These are phyloP conservation scores for Cladophialophora exuberans DNA, from an alignment of 2,329 filamentous ascomycete species.

Conservation along the genomic window DNA sequence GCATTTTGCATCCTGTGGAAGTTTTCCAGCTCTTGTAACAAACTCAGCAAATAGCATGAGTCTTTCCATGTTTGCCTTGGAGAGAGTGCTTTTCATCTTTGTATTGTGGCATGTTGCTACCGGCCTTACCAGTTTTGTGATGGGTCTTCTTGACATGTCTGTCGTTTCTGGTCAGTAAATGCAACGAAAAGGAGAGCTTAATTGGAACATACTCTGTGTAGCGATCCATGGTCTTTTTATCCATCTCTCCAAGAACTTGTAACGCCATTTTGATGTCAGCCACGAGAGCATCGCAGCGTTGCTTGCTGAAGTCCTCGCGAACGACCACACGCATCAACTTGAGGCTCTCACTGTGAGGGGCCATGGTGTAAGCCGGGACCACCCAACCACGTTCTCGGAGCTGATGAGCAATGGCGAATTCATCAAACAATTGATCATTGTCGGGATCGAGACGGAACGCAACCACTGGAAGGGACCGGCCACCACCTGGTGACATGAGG, in stretches of 20 bases:
- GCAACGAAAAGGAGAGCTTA: not conserved
- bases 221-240: slow-evolving; percentile 69
- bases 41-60: slow-evolving; percentile 78
- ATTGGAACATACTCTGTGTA: slow-evolving; percentile 62
- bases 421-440: slow-evolving; percentile 64
- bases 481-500: slow-evolving; percentile 81
- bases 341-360: slow-evolving; percentile 77
- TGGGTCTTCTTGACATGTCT: slow-evolving; percentile 60
- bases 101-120: slow-evolving; percentile 56
- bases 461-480: slow-evolving; percentile 82
- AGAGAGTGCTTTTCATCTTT: slow-evolving; percentile 81
- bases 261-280: slow-evolving; percentile 77
- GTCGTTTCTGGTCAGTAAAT: slow-evolving; percentile 11
- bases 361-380: slow-evolving; percentile 96
- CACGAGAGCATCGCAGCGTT: slow-evolving; percentile 77
- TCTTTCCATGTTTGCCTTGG: slow-evolving; percentile 81
- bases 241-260: slow-evolving; percentile 72
- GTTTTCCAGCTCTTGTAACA: not conserved
- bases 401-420: slow-evolving; percentile 81
- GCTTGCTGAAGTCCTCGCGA: slow-evolving; percentile 85
- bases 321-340: slow-evolving; percentile 93
- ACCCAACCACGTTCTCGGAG: slow-evolving; percentile 88
- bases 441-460: slow-evolving; percentile 76
- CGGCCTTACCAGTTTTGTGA: slow-evolving; percentile 51
- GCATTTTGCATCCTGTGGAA: not conserved